A percentile compares a stretch with the other conserved stretches of the same genome.
Evolutionary conservation across 345 rosid species (phyloP).

Genomic region (Garcia nutans): DNA sequence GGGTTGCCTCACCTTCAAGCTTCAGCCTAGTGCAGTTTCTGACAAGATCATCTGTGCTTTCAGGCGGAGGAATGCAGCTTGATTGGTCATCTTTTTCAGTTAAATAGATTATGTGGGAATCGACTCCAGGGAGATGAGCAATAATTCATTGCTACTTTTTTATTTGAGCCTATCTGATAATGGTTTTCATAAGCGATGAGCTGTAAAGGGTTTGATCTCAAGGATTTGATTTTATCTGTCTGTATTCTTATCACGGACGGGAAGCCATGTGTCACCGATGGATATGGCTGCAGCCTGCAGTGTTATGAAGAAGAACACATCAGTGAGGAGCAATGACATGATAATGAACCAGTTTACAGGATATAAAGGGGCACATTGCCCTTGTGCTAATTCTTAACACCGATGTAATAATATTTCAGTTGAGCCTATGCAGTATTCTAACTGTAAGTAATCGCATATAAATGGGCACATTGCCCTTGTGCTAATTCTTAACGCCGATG

Average conservation of each 20-base stretch:
- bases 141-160: neutral
- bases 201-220: neutral
- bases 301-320: neutral
- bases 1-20: neutral
- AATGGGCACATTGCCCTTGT: neutral
- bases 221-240: neutral
- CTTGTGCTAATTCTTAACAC: neutral
- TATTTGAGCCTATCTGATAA: neutral
- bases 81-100: conserved; percentile 61
- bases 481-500: neutral
- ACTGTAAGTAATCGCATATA: neutral
- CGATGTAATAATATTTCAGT: neutral
- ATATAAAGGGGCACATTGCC: neutral
- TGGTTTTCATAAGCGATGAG: neutral
- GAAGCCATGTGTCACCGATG: neutral
- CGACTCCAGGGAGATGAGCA: neutral
- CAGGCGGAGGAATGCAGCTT: conserved; percentile 82
- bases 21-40: neutral
- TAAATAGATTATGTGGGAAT: conserved; percentile 19
- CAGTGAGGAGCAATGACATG: neutral
- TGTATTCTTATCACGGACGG: neutral
- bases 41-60: conserved; percentile 4
- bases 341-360: too few relatives aligned
- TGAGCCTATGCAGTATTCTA: too few relatives aligned
- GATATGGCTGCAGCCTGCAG: neutral